Percentiles rank a stretch among this genome's conserved stretches.
These are phyloP conservation scores for Fragaria ananassa DNA, from an alignment of 306 rosid genomes.

Conservation along the genomic window DNA sequence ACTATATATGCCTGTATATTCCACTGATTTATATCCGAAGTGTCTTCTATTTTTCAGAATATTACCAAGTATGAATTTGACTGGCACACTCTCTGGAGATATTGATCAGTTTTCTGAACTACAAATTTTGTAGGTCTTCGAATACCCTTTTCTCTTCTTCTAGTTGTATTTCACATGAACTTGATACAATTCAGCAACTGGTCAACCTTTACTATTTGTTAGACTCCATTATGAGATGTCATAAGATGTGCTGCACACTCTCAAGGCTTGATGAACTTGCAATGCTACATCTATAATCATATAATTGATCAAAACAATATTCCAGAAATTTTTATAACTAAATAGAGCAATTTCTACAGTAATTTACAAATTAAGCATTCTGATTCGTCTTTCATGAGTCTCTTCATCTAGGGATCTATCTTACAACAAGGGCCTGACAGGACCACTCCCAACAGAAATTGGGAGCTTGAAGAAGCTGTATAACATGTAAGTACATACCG, in stretches of 20 bases:
- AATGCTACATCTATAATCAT: not conserved
- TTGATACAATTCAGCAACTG: not conserved
- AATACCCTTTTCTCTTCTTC: slow-evolving; percentile 2
- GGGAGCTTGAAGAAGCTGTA: slow-evolving; percentile 50
- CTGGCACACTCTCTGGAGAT: slow-evolving; percentile 51
- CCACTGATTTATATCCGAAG: not conserved
- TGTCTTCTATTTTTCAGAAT: slow-evolving; percentile 37
- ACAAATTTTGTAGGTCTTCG: slow-evolving; percentile 40
- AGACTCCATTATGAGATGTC: not conserved
- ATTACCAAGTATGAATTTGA: slow-evolving; percentile 43
- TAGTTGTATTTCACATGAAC: not conserved
- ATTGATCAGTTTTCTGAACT: slow-evolving; percentile 45
- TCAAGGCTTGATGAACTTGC: not conserved
- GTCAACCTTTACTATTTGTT: not conserved
- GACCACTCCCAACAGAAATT: slow-evolving; percentile 44
- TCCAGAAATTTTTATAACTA: not conserved
- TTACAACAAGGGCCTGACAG: slow-evolving; percentile 43
- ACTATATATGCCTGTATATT: not conserved
- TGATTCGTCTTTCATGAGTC: slow-evolving; percentile 21
- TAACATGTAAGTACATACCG: slow-evolving; percentile 40
- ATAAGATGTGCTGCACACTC: not conserved
- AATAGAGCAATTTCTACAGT: not conserved
- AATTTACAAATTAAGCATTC: not conserved
- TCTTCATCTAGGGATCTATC: slow-evolving; percentile 57
- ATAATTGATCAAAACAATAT: not conserved